Base-by-base conservation (phyloP, 2,329 filamentous ascomycete genomes). In the Colletotrichum eleusines region DNA sequence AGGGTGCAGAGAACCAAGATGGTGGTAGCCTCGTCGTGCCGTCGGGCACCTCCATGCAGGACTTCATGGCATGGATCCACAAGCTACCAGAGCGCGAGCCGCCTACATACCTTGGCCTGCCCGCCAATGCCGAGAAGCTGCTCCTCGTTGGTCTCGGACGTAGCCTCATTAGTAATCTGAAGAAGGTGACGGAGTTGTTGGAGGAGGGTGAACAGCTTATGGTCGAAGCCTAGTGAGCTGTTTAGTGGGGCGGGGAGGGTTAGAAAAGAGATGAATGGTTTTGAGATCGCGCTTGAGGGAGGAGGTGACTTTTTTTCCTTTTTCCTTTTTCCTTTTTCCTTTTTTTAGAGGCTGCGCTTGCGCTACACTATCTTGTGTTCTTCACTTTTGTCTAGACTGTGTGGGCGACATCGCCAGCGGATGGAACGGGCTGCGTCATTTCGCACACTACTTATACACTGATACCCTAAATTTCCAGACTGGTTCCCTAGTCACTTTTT, bases 41-140 rank as follows among this genome's bases (percentile, higher is more conserved):
- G 0, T 88, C 89, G 54, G 92, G 93, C 51, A 98, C 95, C 1
- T 90, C 89, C 59, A 89, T 97, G 78, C 89, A 91, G 73, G 94
- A 97, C 77, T 98, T 98, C 79, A 91, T 92, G 81, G 87, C 88
- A 46, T 99, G 97, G 97, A 94, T 99, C 72, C 93, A 97, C 76
- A 90, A 89, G 72, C 85, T 99, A 72, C 96, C 96, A 0, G 96
- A 99, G 86, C 90, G 96, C 76, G 96, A 99, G 81, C 97, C 97
- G 35, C 96, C 96, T 5, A 97, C 94, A 0, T 99, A 97, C 79
- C 86, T 99, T 20, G 97, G 96, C 28, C 82, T 99, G 75, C 96
- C 96, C 44, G 94, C 94, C 35, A 98, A 99, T 80, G 96, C 96
- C 26, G 96, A 99, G 89, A 99, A 98, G 83, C 80, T 99, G 78